These are phyloP conservation scores for Dispira simplex DNA, from an alignment of 192 early-diverging fungal species.

Conservation along the genomic window DNA sequence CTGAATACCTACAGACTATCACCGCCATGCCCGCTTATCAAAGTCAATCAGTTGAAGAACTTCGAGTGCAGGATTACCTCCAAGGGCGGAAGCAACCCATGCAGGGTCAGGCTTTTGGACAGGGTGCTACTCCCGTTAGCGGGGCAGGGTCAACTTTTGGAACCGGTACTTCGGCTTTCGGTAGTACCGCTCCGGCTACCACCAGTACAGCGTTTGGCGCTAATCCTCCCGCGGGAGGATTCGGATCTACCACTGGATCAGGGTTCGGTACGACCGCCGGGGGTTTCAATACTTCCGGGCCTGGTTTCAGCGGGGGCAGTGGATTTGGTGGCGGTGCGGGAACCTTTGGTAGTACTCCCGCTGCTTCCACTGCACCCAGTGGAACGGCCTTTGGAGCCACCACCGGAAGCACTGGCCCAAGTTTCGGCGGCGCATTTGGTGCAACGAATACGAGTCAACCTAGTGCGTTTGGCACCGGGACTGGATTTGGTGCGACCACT, in stretches of 20 bases:
- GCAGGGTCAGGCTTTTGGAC: constrained; percentile 19
- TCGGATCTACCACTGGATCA: constrained; percentile 18
- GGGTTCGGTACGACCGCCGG: constrained; percentile 13
- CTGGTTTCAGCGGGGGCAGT: constrained; percentile 13
- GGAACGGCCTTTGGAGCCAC: constrained; percentile 24
- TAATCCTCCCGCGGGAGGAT: constrained; percentile 16
- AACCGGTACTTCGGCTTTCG: constrained; percentile 8
- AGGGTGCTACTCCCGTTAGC: constrained; percentile 12
- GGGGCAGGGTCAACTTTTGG: constrained; percentile 12
- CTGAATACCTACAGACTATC: constrained; percentile 49
- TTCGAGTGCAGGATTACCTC: constrained; percentile 77
- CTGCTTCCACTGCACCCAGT: constrained; percentile 14
- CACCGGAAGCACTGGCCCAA: neutral
- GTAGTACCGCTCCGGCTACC: constrained; percentile 10
- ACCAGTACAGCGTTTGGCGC: constrained; percentile 24
- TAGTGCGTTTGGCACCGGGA: constrained; percentile 20
- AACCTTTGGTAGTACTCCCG: constrained; percentile 14
- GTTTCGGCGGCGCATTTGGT: constrained; percentile 19
- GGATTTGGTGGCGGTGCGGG: constrained; percentile 17
- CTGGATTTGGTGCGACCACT: constrained; percentile 23
- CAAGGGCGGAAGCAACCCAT: constrained; percentile 34
- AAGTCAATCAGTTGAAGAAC: constrained; percentile 76
- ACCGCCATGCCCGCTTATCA: constrained; percentile 78
- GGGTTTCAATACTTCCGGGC: constrained; percentile 12
- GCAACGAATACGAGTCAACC: constrained; percentile 13